Evolutionary conservation across 148 eudicot genomes (phyloP).

Genomic region (Silene conica): DNA sequence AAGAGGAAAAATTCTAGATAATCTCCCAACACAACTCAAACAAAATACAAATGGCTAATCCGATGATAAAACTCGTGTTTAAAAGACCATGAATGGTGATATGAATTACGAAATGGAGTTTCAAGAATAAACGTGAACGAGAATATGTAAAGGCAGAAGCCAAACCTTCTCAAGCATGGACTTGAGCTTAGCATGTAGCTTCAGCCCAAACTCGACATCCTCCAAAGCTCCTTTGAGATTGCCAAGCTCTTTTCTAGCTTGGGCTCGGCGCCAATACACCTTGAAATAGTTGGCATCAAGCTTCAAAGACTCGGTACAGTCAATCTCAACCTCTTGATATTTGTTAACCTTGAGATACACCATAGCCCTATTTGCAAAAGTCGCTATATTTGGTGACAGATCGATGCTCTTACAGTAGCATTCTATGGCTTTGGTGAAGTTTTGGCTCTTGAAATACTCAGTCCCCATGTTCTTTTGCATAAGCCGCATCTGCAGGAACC

Average conservation of each 20-base stretch:
- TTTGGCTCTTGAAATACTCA: constrained; percentile 71
- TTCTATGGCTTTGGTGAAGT: constrained; percentile 72
- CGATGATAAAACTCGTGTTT: not conserved
- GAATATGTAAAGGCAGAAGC: not conserved
- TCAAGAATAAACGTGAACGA: not conserved
- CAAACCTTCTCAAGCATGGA: constrained; percentile 57
- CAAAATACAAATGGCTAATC: not conserved
- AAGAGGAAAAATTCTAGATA: not conserved
- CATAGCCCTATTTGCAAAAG: constrained; percentile 93
- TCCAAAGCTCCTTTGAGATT: constrained; percentile 59
- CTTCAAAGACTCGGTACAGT: constrained; percentile 84
- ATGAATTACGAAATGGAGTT: no score
- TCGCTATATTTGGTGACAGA: constrained; percentile 71
- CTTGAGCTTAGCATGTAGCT: constrained; percentile 54
- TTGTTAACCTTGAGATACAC: constrained; percentile 71
- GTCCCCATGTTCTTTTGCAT: constrained; percentile 48
- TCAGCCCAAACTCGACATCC: constrained; percentile 63
- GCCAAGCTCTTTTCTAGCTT: constrained; percentile 77
- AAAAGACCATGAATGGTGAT: not conserved
- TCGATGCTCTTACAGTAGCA: constrained; percentile 87
- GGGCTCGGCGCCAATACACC: constrained; percentile 80
- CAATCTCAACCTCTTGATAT: constrained; percentile 79
- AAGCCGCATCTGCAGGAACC: constrained; percentile 9
- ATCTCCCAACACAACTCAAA: not conserved
- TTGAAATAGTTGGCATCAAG: constrained; percentile 81